phyloP scores from a whole-genome alignment of 306 rosid genomes.

The Amphicarpaea edgeworthii region DNA sequence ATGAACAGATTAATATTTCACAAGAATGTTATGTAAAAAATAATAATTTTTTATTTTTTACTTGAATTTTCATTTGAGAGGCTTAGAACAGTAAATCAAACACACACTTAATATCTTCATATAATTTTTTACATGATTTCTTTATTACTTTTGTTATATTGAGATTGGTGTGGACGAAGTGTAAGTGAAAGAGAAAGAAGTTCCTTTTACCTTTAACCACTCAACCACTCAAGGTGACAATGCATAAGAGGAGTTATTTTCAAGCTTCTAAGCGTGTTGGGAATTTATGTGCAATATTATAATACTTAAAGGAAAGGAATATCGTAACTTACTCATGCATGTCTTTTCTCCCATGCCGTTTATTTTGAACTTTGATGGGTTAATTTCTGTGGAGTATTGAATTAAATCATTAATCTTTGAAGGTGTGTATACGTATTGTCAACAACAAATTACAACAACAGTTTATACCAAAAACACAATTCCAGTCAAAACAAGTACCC shows the following conservation, averaged over 20 bases:
- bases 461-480: constrained; percentile 14
- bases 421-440: constrained; percentile 2
- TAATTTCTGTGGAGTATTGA: constrained; percentile 24
- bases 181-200: background rate
- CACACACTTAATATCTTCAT: background rate
- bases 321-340: constrained; percentile 6
- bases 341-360: constrained; percentile 31
- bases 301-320: constrained; percentile 6
- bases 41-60: too few species aligned
- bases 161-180: background rate
- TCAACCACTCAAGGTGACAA: background rate
- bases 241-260: background rate
- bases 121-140: constrained; percentile 1
- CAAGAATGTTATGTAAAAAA: too few species aligned
- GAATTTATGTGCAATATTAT: constrained; percentile 4
- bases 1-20: too few species aligned
- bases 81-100: too few species aligned
- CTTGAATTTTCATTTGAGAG: too few species aligned
- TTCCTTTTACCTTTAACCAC: background rate
- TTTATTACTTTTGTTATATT: constrained; percentile 2
- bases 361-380: constrained; percentile 38
- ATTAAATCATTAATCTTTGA: constrained; percentile 11
- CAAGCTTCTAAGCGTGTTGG: constrained; percentile 29
- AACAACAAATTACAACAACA: background rate
- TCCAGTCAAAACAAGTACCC: constrained; percentile 34